Evolutionary conservation across 2,329 filamentous ascomycete genomes (phyloP).

Genomic region (Bipolaris gigantea): DNA sequence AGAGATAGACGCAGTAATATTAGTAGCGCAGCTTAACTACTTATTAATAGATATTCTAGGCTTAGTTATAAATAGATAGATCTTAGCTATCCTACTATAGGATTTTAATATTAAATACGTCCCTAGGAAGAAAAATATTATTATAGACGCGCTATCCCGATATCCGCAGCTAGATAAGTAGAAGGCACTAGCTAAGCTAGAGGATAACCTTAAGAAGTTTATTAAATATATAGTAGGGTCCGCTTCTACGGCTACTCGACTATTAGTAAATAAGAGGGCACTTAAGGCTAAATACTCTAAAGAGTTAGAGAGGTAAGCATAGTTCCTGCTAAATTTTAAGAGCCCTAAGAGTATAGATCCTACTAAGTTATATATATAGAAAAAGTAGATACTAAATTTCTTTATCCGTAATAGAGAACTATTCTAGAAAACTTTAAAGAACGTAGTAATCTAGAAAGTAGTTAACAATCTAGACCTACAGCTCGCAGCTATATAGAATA

Average conservation of each 20-base stretch:
- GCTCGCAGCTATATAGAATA: not conserved
- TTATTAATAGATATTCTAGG: too few relatives aligned
- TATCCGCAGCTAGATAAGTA: not conserved
- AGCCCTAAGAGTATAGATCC: not conserved
- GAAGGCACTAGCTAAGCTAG: not conserved
- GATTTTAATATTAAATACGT: constrained; percentile 1
- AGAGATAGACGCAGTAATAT: not conserved
- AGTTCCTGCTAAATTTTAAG: not conserved
- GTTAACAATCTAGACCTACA: not conserved
- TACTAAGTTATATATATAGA: too few relatives aligned
- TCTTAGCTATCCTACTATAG: not conserved
- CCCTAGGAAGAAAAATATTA: not conserved
- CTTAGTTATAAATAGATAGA: too few relatives aligned
- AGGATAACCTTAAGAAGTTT: not conserved
- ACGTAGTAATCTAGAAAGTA: not conserved
- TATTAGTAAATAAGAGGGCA: too few relatives aligned
- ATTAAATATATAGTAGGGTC: not conserved
- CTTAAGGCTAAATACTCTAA: not conserved
- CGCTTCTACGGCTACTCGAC: too few relatives aligned
- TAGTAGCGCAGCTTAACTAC: not conserved
- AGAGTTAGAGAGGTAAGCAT: not conserved
- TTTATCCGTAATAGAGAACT: not conserved
- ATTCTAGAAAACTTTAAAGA: not conserved
- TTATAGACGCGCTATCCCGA: not conserved
- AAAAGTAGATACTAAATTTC: not conserved